These are phyloP conservation scores for Annulohypoxylon nitens DNA, from an alignment of 495 filamentous ascomycete species.

Conservation along the genomic window DNA sequence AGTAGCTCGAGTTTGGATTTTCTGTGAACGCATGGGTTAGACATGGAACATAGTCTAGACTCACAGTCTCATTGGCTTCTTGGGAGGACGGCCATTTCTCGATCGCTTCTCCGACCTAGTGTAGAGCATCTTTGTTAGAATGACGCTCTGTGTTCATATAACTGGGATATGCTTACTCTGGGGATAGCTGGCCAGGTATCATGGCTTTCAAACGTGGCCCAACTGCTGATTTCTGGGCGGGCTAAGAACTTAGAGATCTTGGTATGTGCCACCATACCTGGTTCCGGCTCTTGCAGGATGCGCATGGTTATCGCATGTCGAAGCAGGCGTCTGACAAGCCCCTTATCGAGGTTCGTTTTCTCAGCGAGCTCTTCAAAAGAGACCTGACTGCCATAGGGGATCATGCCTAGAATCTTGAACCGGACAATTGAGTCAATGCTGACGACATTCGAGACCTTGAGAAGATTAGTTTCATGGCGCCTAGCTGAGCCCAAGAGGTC, in stretches of 20 bases:
- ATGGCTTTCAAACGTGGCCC: background rate
- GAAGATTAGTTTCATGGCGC: background rate
- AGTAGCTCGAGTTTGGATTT: background rate
- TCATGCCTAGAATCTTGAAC: background rate
- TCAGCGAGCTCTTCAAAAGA: background rate
- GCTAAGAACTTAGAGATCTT: background rate
- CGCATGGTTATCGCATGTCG: conserved; percentile 5
- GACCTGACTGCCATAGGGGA: background rate
- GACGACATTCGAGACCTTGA: background rate
- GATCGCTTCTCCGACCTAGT: background rate
- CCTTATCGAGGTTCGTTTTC: background rate
- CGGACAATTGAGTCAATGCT: background rate
- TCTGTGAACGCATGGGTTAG: background rate
- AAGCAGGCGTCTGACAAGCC: background rate
- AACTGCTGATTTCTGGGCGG: background rate
- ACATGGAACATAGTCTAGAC: background rate
- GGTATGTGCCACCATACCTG: background rate
- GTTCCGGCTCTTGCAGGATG: background rate
- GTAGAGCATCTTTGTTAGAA: background rate
- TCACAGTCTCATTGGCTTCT: background rate
- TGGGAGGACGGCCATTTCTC: background rate
- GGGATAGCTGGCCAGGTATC: background rate
- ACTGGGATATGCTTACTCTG: background rate
- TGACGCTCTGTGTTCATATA: background rate
- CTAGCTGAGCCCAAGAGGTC: background rate